Conservation (phyloP, 2,329 filamentous ascomycete genomes). For the Fusarium redolens region DNA sequence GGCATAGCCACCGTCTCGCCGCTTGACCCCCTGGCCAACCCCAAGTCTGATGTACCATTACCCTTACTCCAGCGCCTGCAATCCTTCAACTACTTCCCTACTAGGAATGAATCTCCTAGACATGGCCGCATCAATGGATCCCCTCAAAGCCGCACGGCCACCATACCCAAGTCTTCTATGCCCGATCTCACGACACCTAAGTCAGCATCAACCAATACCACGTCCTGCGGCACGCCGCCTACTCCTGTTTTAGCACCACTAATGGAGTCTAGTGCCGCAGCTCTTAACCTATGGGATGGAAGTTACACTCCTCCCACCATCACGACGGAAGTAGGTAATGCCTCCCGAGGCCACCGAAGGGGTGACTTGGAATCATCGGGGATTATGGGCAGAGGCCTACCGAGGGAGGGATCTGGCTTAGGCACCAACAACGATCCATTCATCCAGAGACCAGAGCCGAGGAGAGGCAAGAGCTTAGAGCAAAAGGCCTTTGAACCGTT, state of each 20-base stretch:
- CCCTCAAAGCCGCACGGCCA: constrained; percentile 58
- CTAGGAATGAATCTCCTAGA: constrained; percentile 57
- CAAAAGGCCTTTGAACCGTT: constrained; percentile 69
- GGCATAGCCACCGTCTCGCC: constrained; percentile 56
- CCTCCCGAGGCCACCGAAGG: constrained; percentile 57
- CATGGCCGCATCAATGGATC: constrained; percentile 56
- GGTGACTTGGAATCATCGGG: constrained; percentile 67
- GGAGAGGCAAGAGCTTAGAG: constrained; percentile 62
- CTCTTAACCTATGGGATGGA: constrained; percentile 59
- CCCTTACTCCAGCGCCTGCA: constrained; percentile 48
- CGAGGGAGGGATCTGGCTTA: constrained; percentile 63
- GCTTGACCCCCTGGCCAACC: constrained; percentile 69
- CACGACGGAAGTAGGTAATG: constrained; percentile 13
- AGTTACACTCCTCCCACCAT: constrained; percentile 41
- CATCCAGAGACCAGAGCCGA: constrained; percentile 55
- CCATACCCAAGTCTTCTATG: constrained; percentile 49
- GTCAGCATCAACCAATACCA: constrained; percentile 54
- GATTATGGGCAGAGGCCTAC: constrained; percentile 68
- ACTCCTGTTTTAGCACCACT: constrained; percentile 62
- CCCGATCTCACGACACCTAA: constrained; percentile 55
- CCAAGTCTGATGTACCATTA: constrained; percentile 42
- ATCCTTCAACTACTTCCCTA: constrained; percentile 59
- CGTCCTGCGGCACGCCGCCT: constrained; percentile 47
- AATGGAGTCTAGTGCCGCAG: constrained; percentile 54
- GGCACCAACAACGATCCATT: constrained; percentile 52